These are phyloP conservation scores for Bathelium albidoporum DNA, from an alignment of 495 filamentous ascomycete genomes.

Conservation along the genomic window DNA sequence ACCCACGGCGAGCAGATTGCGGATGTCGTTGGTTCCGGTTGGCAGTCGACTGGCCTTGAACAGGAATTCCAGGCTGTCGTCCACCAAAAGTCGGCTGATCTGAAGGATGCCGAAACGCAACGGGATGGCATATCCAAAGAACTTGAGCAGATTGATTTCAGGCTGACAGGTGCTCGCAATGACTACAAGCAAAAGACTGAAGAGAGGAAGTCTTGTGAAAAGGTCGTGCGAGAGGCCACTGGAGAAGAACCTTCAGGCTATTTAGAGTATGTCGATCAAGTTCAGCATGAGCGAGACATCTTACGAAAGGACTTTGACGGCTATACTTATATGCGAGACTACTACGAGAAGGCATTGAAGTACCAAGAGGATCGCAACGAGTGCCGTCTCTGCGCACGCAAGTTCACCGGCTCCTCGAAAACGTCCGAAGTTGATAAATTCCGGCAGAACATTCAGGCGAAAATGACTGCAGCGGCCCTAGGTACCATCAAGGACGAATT, in stretches of 20 bases:
- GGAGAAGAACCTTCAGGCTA: constrained; percentile 47
- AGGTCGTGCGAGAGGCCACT: constrained; percentile 41
- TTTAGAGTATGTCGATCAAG: constrained; percentile 39
- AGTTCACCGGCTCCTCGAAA: constrained; percentile 40
- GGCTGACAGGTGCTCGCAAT: constrained; percentile 53
- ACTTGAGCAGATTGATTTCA: constrained; percentile 67
- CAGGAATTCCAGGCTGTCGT: constrained; percentile 57
- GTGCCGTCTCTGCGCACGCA: constrained; percentile 60
- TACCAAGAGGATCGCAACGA: constrained; percentile 46
- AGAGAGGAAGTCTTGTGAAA: constrained; percentile 51
- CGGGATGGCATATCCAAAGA: constrained; percentile 62
- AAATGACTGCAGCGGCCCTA: constrained; percentile 43
- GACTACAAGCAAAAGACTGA: constrained; percentile 52
- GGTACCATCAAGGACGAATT: constrained; percentile 43
- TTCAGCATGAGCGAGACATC: constrained; percentile 51
- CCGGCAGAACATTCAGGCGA: constrained; percentile 47
- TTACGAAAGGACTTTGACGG: constrained; percentile 54
- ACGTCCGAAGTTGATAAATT: constrained; percentile 39
- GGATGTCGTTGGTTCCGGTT: constrained; percentile 48
- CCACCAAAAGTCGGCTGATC: constrained; percentile 40
- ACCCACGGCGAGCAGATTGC: constrained; percentile 63
- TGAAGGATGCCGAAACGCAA: constrained; percentile 52
- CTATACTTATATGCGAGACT: constrained; percentile 50
- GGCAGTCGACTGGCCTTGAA: constrained; percentile 63
- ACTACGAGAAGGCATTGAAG: constrained; percentile 51